Evolutionary conservation across 768 basidiomycete genomes (phyloP).

Genomic region (Leucocoprinus sp.): DNA sequence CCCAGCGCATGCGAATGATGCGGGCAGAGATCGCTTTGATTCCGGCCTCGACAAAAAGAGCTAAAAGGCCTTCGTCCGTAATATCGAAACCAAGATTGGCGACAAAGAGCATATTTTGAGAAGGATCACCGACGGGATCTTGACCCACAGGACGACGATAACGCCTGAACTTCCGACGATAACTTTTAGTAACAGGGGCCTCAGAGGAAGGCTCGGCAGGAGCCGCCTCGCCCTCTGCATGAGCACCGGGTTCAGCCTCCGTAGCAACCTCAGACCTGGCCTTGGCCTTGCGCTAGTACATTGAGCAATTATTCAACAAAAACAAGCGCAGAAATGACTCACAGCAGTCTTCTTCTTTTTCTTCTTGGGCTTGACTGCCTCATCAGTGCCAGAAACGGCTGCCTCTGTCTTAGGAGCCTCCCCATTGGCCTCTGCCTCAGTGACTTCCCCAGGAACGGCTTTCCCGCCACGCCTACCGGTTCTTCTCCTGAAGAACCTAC

Average conservation of each 20-base stretch:
- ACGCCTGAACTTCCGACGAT: constrained; percentile 57
- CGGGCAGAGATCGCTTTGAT: constrained; percentile 80
- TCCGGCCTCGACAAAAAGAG: constrained; percentile 81
- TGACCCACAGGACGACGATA: constrained; percentile 66
- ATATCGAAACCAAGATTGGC: constrained; percentile 97
- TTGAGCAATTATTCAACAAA: constrained; percentile 11
- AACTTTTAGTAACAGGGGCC: constrained; percentile 36
- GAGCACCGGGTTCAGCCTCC: constrained; percentile 26
- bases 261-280: constrained; percentile 29
- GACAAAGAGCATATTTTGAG: constrained; percentile 86
- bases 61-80: constrained; percentile 72
- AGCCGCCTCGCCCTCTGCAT: constrained; percentile 29
- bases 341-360: constrained; percentile 74
- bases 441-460: constrained; percentile 83
- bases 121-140: constrained; percentile 81
- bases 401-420: constrained; percentile 55
- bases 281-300: constrained; percentile 50
- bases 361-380: constrained; percentile 78
- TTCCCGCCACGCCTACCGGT: constrained; percentile 81
- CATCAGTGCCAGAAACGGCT: constrained; percentile 46
- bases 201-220: constrained; percentile 29
- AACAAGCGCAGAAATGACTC: constrained; percentile 22
- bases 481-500: constrained; percentile 69
- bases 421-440: constrained; percentile 83
- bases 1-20: constrained; percentile 82